phyloP scores from a whole-genome alignment of 1,139 yeast genomes.

The Zygoascus sp. region DNA sequence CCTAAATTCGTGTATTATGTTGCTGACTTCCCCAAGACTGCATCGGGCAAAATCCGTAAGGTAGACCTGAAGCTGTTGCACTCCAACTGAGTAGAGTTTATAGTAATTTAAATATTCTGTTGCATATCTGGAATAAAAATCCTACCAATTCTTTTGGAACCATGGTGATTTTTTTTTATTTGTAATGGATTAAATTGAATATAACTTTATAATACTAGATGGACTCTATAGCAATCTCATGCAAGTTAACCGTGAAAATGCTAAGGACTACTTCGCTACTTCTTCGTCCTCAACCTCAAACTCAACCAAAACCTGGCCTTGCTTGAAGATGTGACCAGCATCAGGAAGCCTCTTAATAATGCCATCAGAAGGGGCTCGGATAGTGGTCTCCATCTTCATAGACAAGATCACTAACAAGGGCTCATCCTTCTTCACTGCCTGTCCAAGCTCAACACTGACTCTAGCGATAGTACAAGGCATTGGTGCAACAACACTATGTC shows the following conservation, averaged over 20 bases:
- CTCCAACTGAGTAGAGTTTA: not conserved
- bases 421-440: conserved; percentile 33
- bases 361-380: conserved; percentile 33
- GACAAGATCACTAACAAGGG: conserved; percentile 41
- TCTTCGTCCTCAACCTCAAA: conserved; percentile 28
- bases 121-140: not conserved
- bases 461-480: conserved; percentile 36
- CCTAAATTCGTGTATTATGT: conserved; percentile 32
- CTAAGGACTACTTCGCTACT: too few relatives aligned
- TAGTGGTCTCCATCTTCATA: conserved; percentile 47
- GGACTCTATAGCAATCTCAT: too few relatives aligned
- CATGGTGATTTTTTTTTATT: too few relatives aligned
- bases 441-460: conserved; percentile 33
- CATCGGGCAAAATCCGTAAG: conserved; percentile 35
- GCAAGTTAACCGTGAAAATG: too few relatives aligned
- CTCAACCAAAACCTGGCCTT: conserved; percentile 34
- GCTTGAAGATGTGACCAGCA: conserved; percentile 34
- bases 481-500: conserved; percentile 34
- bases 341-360: conserved; percentile 30
- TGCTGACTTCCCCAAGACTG: conserved; percentile 35
- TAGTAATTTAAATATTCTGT: not conserved
- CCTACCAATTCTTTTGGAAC: not conserved
- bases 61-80: conserved; percentile 30
- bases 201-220: too few relatives aligned
- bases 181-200: too few relatives aligned